Evolutionary conservation across 306 rosid genomes (phyloP), one percentile per base, ranked within the genome.

Genomic region (Inga leiocalycina): DNA sequence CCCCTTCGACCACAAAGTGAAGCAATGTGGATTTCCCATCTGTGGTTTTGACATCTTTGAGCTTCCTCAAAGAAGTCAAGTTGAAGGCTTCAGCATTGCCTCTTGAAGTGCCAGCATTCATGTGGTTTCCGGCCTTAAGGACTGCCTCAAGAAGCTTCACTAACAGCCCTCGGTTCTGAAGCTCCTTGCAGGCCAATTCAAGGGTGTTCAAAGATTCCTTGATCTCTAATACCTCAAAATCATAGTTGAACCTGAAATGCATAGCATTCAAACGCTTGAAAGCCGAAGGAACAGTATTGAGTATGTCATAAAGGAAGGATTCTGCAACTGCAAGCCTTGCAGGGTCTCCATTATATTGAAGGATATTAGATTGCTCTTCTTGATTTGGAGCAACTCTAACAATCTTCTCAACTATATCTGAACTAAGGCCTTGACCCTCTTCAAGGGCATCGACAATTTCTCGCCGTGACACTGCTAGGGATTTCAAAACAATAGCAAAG

Each of bases 31-130:
- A 94, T 82, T 91, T 92, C 17, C 99, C 98, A 39, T 97, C 97
- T 0, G 87, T 83, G 83, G 98, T 92, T 84, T 88, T 89, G 34
- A 97, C 99, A 80, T 97, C 98, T 2, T 97, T 91, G 48, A 97
- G 99, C 78, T 94, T 97, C 62, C 95, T 88, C 1, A 97, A 87
- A 83, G 99, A 87, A 71, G 77, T 84, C 84, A 97, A 92, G 84
- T 92, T 89, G 87, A 97, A 97, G 69, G 99, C 99, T 82, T 92
- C 93, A 37, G 99, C 99, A 85, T 97, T 92, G 22, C 99, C 99
- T 82, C 99, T 83, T 0, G 93, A 81, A 71, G 99, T 97, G 46
- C 98, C 99, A 0, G 98, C 98, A 82, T 97, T 97, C 97, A 97
- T 90, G 5, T 97, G 90, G 75, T 97, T 97, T 41, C 98, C 99